These are phyloP conservation scores for Anaeromyces robustus DNA, from an alignment of 192 early-diverging fungal genomes.

Conservation along the genomic window DNA sequence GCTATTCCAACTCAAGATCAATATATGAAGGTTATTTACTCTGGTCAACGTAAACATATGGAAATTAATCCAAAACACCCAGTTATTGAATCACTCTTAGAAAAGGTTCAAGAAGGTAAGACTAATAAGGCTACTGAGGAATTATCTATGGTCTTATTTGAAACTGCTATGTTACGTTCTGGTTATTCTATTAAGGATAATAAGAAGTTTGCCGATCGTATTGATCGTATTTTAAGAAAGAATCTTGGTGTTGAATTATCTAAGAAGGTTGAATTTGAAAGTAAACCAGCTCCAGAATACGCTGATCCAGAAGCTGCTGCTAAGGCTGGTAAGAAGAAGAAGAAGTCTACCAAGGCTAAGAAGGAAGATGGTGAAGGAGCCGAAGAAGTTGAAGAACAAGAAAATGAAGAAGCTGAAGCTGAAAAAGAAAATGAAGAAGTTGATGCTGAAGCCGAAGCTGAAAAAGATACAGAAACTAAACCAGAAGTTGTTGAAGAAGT, in stretches of 20 bases:
- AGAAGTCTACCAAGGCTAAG: background rate
- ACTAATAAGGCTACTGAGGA: constrained; percentile 23
- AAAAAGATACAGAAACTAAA: background rate
- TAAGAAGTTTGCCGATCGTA: constrained; percentile 13
- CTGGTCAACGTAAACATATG: constrained; percentile 26
- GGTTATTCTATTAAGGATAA: constrained; percentile 42
- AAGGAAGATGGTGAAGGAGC: background rate
- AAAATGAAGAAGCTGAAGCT: background rate
- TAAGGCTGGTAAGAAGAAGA: background rate
- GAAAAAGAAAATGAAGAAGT: background rate
- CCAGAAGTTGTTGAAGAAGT: background rate
- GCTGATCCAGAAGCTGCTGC: background rate
- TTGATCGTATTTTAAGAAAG: constrained; percentile 7
- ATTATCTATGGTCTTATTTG: constrained; percentile 33
- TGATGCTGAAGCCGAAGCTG: background rate
- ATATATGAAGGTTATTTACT: constrained; percentile 4
- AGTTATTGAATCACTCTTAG: constrained; percentile 31
- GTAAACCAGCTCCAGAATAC: constrained; percentile 6
- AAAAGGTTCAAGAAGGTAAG: constrained; percentile 20
- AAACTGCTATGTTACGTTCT: constrained; percentile 42
- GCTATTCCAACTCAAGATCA: constrained; percentile 5
- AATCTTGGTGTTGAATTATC: constrained; percentile 7
- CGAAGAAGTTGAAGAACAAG: background rate
- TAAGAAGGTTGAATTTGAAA: constrained; percentile 7
- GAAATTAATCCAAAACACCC: constrained; percentile 57